A percentile compares a stretch with the other conserved stretches of the same genome.
These are phyloP conservation scores for Stephania cephalantha DNA, from an alignment of 164 flowering plant genomes.

Conservation along the genomic window DNA sequence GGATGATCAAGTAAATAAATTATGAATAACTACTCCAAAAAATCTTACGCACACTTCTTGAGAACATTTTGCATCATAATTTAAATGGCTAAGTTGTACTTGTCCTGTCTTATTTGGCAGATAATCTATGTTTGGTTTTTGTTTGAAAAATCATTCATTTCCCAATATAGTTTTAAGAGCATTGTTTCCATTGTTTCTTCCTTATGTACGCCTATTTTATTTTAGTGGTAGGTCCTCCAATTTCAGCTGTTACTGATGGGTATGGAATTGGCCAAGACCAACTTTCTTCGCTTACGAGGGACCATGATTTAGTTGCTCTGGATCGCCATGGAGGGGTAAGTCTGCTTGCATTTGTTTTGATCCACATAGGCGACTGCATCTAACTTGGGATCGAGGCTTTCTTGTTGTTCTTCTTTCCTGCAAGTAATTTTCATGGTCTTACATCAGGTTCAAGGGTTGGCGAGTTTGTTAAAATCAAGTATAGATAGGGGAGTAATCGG, in stretches of 20 bases:
- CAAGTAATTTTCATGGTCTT: not conserved
- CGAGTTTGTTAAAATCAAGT: slow-evolving; percentile 53
- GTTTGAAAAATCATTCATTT: no score
- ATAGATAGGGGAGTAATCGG: slow-evolving; percentile 70
- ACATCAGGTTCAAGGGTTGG: slow-evolving; percentile 58
- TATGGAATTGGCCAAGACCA: slow-evolving; percentile 56
- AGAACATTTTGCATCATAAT: no score
- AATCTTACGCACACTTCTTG: no score
- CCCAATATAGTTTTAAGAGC: no score
- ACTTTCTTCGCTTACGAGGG: slow-evolving; percentile 58
- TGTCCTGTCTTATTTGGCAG: no score
- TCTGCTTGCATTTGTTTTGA: not conserved
- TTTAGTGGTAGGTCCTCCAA: slow-evolving; percentile 22
- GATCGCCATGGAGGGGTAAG: slow-evolving; percentile 76
- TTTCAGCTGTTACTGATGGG: slow-evolving; percentile 34
- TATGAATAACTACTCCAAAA: no score
- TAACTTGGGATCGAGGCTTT: no score
- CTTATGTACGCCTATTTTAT: not conserved
- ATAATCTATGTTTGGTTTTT: no score
- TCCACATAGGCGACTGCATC: no score
- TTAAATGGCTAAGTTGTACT: no score
- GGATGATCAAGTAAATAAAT: no score
- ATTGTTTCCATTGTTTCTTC: no score
- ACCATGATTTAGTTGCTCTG: slow-evolving; percentile 44
- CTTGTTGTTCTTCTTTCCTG: not conserved